Base-by-base conservation (phyloP, 2,329 filamentous ascomycete genomes). In the Aspergillus oerlinghausenensis region DNA sequence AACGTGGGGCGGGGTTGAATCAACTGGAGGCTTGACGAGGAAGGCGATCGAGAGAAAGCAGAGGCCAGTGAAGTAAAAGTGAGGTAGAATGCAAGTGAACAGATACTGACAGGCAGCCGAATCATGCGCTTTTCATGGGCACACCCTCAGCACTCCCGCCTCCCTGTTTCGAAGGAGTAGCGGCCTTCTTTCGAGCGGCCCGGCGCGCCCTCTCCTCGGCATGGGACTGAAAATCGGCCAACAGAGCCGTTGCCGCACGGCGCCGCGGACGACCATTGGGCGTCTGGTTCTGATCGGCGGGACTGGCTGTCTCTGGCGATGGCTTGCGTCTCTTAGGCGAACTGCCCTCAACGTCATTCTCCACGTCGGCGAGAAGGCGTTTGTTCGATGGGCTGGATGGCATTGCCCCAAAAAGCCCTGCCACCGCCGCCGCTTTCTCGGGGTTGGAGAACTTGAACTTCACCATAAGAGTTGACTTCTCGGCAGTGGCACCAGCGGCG, bases 231-330 rank as follows among this genome's bases (percentile, higher is more conserved):
- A 63, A 64, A 14, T 58, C 59, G 5, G 58, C 63, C 50, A 65
- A 60, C 38, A 65, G 49, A 7, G 63, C 60, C 8, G 60, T 59
- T 11, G 65, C 62, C 10, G 63, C 65, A 26, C 63, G 63, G 19
- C 64, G 63, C 42, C 64, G 64, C 4, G 65, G 65, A 23, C 65
- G 63, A 19, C 63, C 61, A 8, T 59, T 56, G 3, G 63, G 60
- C 1, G 60, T 62, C 26, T 52, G 53, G 10, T 40, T 50, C 25
- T 52, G 43, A 8, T 60, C 55, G 2, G 53, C 23, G 6, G 54
- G 14, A 21, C 49, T 42, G 3, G 56, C 45, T 14, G 43, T 43
- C 2, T 40, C 38, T 9, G 54, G 26, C 21, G 26, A 50, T 32
- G 38, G 29, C 26, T 52, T 52, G 21, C 43, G 26, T 19, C 49